Percentiles rank a stretch among this genome's conserved stretches.
Conservation (phyloP, 2,329 filamentous ascomycete species). For the Ophioceras dolichostomum region DNA sequence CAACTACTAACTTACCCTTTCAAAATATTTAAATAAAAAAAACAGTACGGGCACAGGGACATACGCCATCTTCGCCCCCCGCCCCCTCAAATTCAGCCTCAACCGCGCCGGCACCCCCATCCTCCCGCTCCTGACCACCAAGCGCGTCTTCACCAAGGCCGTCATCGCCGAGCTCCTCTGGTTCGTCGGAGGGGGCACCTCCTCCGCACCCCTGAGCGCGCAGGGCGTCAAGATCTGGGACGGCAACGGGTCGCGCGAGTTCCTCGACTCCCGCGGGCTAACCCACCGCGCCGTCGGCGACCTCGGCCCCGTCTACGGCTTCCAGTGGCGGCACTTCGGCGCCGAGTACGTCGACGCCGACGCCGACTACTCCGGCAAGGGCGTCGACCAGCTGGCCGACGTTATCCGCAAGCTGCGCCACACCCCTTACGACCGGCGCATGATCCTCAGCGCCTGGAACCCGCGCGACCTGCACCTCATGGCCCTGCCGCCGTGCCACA, state of each 20-base stretch:
- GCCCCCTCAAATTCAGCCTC: constrained; percentile 76
- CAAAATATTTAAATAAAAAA: neutral
- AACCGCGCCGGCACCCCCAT: constrained; percentile 45
- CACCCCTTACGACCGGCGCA: constrained; percentile 77
- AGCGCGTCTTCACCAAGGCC: constrained; percentile 86
- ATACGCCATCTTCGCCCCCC: constrained; percentile 75
- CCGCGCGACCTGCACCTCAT: constrained; percentile 74
- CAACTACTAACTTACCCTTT: too few species aligned
- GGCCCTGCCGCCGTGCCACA: constrained; percentile 90
- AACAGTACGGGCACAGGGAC: constrained; percentile 84
- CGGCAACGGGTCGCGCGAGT: constrained; percentile 84
- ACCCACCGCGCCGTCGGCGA: constrained; percentile 75
- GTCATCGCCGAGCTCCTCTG: constrained; percentile 89
- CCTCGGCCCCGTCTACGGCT: constrained; percentile 90
- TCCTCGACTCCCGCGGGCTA: constrained; percentile 76
- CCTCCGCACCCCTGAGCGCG: constrained; percentile 61
- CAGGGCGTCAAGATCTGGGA: constrained; percentile 96
- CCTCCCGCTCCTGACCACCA: constrained; percentile 90
- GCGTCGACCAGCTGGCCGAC: constrained; percentile 85
- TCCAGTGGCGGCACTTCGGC: constrained; percentile 98
- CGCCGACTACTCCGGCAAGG: constrained; percentile 75
- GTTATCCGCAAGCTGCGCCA: constrained; percentile 77
- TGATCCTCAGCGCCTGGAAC: constrained; percentile 93
- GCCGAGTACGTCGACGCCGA: constrained; percentile 72
- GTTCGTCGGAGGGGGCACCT: constrained; percentile 83